These are phyloP conservation scores for Botrytis cinerea DNA, from an alignment of 2,329 filamentous ascomycete genomes.

Conservation along the genomic window DNA sequence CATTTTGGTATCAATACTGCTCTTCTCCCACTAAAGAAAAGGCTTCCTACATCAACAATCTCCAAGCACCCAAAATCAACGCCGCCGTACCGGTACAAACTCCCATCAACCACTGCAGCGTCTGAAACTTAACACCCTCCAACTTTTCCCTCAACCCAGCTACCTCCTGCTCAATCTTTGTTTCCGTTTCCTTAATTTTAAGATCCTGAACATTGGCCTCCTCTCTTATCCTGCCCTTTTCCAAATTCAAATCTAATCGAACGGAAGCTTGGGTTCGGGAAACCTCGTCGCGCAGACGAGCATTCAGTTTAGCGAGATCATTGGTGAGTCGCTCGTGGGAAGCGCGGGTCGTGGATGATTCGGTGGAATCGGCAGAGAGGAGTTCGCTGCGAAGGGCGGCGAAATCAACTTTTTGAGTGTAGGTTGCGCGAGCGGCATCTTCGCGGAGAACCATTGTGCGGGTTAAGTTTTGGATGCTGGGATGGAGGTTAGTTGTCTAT, in stretches of 20 bases:
- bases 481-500: conserved; percentile 16
- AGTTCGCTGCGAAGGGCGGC: conserved; percentile 95
- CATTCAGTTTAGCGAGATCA: conserved; percentile 91
- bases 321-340: conserved; percentile 92
- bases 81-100: conserved; percentile 70
- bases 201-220: conserved; percentile 96
- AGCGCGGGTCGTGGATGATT: conserved; percentile 82
- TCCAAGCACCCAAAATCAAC: conserved; percentile 68
- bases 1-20: conserved; percentile 6
- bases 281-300: conserved; percentile 87
- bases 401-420: conserved; percentile 93
- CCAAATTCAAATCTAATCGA: conserved; percentile 87
- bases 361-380: conserved; percentile 85
- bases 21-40: background rate
- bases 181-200: conserved; percentile 98
- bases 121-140: conserved; percentile 97
- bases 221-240: conserved; percentile 94
- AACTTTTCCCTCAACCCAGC: conserved; percentile 87
- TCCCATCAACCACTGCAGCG: conserved; percentile 96
- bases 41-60: conserved; percentile 60
- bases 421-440: conserved; percentile 79
- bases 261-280: conserved; percentile 92
- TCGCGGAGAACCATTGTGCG: conserved; percentile 97
- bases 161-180: conserved; percentile 96
- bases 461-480: conserved; percentile 90